These are phyloP conservation scores for Candida gorgasii DNA, from an alignment of 805 yeast species.

Conservation along the genomic window DNA sequence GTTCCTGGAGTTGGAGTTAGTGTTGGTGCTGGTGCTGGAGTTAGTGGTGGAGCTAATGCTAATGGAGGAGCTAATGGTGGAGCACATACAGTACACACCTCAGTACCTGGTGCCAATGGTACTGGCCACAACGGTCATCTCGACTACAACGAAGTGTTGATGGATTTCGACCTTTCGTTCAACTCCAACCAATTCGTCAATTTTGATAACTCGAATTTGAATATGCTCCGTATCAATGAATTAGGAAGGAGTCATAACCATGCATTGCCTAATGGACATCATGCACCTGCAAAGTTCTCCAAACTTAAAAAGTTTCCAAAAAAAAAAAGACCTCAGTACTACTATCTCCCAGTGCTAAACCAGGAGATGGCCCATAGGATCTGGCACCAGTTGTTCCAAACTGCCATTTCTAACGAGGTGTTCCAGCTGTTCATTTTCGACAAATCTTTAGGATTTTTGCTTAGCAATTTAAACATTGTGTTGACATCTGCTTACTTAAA, in stretches of 20 bases:
- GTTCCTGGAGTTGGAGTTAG: no score
- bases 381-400: constrained; percentile 34
- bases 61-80: no score
- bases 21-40: no score
- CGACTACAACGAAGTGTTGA: constrained; percentile 3
- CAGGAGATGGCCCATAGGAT: constrained; percentile 14
- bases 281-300: constrained; percentile 14
- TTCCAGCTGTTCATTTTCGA: constrained; percentile 39
- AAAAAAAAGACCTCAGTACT: constrained; percentile 4
- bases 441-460: constrained; percentile 30
- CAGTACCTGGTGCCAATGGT: no score
- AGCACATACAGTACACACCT: no score
- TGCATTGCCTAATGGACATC: constrained; percentile 25
- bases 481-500: constrained; percentile 17
- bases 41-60: no score
- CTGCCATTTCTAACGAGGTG: constrained; percentile 10
- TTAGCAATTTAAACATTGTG: constrained; percentile 14
- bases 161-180: constrained; percentile 15
- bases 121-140: no score
- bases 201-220: constrained; percentile 11
- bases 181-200: constrained; percentile 14
- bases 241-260: not conserved
- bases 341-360: constrained; percentile 13
- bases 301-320: constrained; percentile 1
- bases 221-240: constrained; percentile 8